Evolutionary conservation across 345 rosid species (phyloP), one percentile per base, ranked within the genome.

Genomic region (Dimocarpus longan): DNA sequence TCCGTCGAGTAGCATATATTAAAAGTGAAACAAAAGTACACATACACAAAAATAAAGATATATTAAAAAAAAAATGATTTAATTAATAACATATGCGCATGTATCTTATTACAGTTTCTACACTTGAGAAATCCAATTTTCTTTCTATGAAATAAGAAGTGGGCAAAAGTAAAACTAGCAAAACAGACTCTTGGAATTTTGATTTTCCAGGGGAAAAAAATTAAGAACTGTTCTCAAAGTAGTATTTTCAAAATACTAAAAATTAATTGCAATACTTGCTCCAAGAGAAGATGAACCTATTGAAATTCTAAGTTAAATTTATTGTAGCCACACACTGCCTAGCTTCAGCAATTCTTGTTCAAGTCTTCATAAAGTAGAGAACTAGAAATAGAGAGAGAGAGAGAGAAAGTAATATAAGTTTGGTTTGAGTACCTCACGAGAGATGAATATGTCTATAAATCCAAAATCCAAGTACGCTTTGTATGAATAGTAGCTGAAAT

Each of bases 401-500:
- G 42, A 50, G 21, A 68, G 37, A 32, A 11, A 72, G 62, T 40
- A 28, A 60, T 13, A 70, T 6, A 32, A 37, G 57, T 71, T 66
- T 26, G 76, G 71, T 63, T 71, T 24, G 6, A 56, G 65, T 93
- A 97, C 99, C 99, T 97, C 98, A n/a, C 95, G 96, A 52, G 99
- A 94, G 84, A 94, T 86, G 83, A 93, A 97, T 76, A 93, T 85
- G 80, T 93, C 92, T 8, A 90, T 90, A 84, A 91, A 94, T 71
- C 98, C 98, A 79, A 88, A 93, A 84, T 97, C 99, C 80, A 86
- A 79, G 86, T 68, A 93, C 52, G 97, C 98, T 81, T 70, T 87
- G 77, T 90, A 93, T 42, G 98, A 94, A 84, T 94, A 94, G 91
- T 97, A 92, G 89, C 98, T 94, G 93, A 74, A 62, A 76, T 56